Evolutionary conservation across 352 stramenopile species (phyloP).

Genomic region (Phytophthora gonapodyides): DNA sequence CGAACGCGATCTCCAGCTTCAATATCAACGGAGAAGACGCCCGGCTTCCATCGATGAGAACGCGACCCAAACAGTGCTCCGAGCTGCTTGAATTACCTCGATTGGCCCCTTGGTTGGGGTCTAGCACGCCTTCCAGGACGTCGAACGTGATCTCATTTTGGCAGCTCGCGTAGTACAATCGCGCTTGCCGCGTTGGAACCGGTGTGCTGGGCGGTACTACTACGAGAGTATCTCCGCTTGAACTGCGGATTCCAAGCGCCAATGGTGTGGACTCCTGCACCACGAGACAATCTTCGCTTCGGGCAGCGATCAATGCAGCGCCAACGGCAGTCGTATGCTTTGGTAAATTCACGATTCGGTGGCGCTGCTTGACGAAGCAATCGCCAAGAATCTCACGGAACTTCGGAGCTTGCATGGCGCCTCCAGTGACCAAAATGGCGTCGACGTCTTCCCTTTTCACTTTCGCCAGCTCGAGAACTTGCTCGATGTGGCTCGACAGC

Average conservation of each 20-base stretch:
- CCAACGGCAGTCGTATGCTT: conserved; percentile 26
- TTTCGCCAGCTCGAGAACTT: conserved; percentile 27
- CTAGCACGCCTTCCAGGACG: conserved; percentile 33
- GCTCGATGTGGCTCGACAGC: conserved; percentile 22
- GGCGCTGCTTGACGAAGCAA: conserved; percentile 20
- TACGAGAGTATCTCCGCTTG: conserved; percentile 31
- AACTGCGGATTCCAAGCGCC: conserved; percentile 40
- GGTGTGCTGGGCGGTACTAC: conserved; percentile 31
- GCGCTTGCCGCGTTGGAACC: conserved; percentile 30
- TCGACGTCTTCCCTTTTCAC: conserved; percentile 34
- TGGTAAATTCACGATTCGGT: conserved; percentile 18
- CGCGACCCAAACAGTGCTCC: conserved; percentile 30
- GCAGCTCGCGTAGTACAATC: conserved; percentile 44
- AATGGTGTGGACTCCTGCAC: conserved; percentile 35
- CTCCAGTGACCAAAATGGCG: conserved; percentile 41
- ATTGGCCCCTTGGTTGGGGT: conserved; percentile 18
- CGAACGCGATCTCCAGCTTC: conserved; percentile 42
- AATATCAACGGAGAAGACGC: conserved; percentile 33
- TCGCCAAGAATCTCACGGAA: conserved; percentile 28
- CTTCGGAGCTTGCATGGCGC: conserved; percentile 33
- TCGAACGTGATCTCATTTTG: conserved; percentile 36
- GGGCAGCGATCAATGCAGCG: conserved; percentile 21
- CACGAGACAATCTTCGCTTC: conserved; percentile 1
- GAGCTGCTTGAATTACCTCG: conserved; percentile 2
- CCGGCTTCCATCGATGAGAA: conserved; percentile 33